These are phyloP conservation scores for Penicillium chermesinum DNA, from an alignment of 495 filamentous ascomycete genomes.

Conservation along the genomic window DNA sequence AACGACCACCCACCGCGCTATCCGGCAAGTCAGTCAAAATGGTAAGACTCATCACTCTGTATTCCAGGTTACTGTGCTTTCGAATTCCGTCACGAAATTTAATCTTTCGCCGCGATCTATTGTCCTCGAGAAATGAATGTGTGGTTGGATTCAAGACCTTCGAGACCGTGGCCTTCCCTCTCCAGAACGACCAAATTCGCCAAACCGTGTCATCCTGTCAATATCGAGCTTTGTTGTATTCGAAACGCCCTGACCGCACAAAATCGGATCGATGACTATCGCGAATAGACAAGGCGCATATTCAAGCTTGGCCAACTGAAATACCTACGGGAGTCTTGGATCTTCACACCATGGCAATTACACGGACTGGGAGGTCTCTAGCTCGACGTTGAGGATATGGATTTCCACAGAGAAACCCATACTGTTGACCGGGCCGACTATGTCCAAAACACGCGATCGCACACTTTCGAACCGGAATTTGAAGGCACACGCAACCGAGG, in stretches of 20 bases:
- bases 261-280: too few species aligned
- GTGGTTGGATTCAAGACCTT: constrained; percentile 20
- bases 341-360: not conserved
- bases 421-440: too few species aligned
- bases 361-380: too few species aligned
- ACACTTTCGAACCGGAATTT: constrained; percentile 10
- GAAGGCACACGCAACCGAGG: constrained; percentile 6
- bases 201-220: not conserved
- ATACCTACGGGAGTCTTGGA: not conserved
- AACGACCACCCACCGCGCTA: constrained; percentile 46
- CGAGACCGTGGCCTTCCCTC: too few species aligned
- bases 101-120: constrained; percentile 5
- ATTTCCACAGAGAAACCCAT: too few species aligned
- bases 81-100: constrained; percentile 14
- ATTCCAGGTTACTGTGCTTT: constrained; percentile 18
- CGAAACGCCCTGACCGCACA: too few species aligned
- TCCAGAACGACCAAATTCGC: too few species aligned
- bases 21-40: constrained; percentile 54
- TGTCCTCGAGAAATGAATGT: constrained; percentile 14
- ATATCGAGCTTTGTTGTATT: not conserved
- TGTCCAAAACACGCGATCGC: constrained; percentile 4
- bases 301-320: not conserved
- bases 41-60: constrained; percentile 41
- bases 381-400: too few species aligned
- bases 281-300: too few species aligned